Conservation (phyloP, 176 grass and related monocot genomes). For the Triticum turgidum region DNA sequence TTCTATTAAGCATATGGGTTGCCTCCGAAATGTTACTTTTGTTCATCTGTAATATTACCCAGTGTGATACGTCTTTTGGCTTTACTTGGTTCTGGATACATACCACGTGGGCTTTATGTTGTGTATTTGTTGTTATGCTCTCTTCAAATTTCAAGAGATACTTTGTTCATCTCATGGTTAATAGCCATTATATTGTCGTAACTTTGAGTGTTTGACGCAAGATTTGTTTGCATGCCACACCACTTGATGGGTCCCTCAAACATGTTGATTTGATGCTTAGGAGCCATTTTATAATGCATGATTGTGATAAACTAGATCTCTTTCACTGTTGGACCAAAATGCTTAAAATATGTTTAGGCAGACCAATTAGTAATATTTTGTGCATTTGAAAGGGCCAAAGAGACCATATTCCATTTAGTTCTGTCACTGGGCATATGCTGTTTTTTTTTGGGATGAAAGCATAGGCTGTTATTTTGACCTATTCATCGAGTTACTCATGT, state of each 20-base stretch:
- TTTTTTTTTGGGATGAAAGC: neutral
- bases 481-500: slow-evolving; percentile 8
- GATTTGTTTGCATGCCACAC: slow-evolving; percentile 1
- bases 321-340: neutral
- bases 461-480: slow-evolving; percentile 9
- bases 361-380: neutral
- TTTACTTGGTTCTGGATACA: slow-evolving; percentile 28
- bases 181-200: neutral
- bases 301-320: slow-evolving; percentile 2
- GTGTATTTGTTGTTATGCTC: neutral
- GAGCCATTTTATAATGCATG: slow-evolving; percentile 9
- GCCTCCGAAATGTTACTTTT: slow-evolving; percentile 2
- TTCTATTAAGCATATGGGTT: slow-evolving; percentile 22
- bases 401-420: neutral
- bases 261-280: slow-evolving; percentile 1
- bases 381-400: neutral
- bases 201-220: neutral
- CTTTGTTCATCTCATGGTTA: neutral
- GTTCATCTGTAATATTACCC: neutral
- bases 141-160: slow-evolving; percentile 4
- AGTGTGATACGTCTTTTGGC: neutral
- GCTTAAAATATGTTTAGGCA: neutral
- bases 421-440: neutral
- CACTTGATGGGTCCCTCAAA: neutral
- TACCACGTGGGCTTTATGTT: neutral